These are phyloP conservation scores for Coniochaeta ligniaria DNA, from an alignment of 2,329 filamentous ascomycete genomes.

Conservation along the genomic window DNA sequence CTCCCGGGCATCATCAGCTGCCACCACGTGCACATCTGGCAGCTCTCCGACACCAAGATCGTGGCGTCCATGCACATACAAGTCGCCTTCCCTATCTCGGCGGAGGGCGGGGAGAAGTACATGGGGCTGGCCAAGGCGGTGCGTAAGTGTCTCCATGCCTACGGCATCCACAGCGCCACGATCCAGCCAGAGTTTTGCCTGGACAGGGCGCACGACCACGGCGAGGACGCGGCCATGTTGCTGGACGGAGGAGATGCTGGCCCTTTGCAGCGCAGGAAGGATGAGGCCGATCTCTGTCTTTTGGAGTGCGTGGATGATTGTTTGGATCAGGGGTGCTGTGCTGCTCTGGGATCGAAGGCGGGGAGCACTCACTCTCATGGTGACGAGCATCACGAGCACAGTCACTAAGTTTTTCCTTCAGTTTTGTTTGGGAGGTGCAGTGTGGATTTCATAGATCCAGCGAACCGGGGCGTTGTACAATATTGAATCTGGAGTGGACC, in stretches of 20 bases:
- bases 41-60: conserved; percentile 89
- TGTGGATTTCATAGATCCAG: not conserved
- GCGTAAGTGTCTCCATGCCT: conserved; percentile 83
- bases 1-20: conserved; percentile 83
- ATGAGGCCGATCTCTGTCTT: conserved; percentile 29
- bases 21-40: conserved; percentile 97
- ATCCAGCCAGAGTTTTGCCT: conserved; percentile 88
- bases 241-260: conserved; percentile 24
- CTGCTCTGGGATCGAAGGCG: conserved; percentile 19
- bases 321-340: conserved; percentile 37
- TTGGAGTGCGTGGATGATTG: conserved; percentile 46
- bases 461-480: not conserved
- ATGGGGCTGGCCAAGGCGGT: conserved; percentile 84
- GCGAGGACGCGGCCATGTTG: conserved; percentile 23
- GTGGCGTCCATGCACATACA: conserved; percentile 92
- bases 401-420: conserved; percentile 5
- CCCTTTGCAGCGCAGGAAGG: conserved; percentile 13
- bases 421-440: conserved; percentile 4
- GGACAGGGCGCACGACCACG: conserved; percentile 35
- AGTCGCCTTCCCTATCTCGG: conserved; percentile 82
- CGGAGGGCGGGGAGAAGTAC: conserved; percentile 70
- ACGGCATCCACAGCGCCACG: conserved; percentile 93
- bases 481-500: not conserved
- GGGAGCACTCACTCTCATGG: conserved; percentile 20
- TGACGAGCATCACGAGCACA: conserved; percentile 22